Evolutionary conservation across 768 basidiomycete species (phyloP).

Genomic region (Lyophyllum decastes): DNA sequence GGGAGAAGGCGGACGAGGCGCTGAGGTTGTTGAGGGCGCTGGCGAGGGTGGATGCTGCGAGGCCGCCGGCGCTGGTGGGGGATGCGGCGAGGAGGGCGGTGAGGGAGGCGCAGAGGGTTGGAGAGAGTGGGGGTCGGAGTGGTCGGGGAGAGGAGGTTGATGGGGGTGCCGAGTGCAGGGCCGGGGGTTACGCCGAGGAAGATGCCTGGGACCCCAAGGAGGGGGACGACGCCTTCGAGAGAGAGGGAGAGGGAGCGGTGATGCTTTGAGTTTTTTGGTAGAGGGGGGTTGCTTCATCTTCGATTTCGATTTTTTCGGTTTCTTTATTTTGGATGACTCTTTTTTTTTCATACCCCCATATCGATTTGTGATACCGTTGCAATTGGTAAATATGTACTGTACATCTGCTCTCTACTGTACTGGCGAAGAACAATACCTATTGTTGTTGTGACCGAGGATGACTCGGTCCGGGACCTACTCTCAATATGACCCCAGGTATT

Average conservation of each 20-base stretch:
- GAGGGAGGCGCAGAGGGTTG: slow-evolving; percentile 68
- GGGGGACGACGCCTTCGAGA: slow-evolving; percentile 50
- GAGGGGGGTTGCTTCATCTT: too few relatives aligned
- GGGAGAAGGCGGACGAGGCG: slow-evolving; percentile 37
- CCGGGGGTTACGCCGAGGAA: slow-evolving; percentile 53
- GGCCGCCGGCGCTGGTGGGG: slow-evolving; percentile 67
- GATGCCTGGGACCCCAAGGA: slow-evolving; percentile 66
- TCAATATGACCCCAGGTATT: too few relatives aligned
- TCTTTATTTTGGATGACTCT: too few relatives aligned
- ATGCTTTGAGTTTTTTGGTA: background rate
- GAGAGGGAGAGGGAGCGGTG: slow-evolving; percentile 20
- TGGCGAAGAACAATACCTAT: too few relatives aligned
- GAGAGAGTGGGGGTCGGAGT: slow-evolving; percentile 50
- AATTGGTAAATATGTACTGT: too few relatives aligned
- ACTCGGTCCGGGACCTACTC: too few relatives aligned
- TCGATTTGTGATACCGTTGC: too few relatives aligned
- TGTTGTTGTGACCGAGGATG: too few relatives aligned
- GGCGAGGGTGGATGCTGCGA: slow-evolving; percentile 63
- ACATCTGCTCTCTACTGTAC: too few relatives aligned
- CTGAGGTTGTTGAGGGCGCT: slow-evolving; percentile 66
- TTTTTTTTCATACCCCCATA: too few relatives aligned
- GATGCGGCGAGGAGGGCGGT: slow-evolving; percentile 71
- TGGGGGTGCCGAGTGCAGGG: slow-evolving; percentile 45
- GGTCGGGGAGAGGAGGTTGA: slow-evolving; percentile 55
- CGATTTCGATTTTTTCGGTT: too few relatives aligned